Conservation (phyloP, 768 basidiomycete species). For the Serendipita indica region DNA sequence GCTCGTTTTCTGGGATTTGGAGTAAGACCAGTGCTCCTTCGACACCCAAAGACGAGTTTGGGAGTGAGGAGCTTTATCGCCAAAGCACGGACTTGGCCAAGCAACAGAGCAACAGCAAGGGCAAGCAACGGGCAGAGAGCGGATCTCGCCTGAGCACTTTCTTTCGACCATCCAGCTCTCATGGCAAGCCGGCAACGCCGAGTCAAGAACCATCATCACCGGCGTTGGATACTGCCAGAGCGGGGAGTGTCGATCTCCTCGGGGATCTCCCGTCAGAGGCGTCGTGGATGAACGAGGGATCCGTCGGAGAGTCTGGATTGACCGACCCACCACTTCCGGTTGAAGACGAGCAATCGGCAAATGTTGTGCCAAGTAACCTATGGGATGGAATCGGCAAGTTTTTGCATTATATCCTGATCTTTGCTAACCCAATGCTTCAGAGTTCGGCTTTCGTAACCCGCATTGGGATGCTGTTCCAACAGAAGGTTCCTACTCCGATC, state of each 20-base stretch:
- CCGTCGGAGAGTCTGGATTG: no score
- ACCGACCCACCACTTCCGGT: neutral
- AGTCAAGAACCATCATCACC: no score
- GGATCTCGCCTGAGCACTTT: neutral
- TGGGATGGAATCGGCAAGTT: constrained; percentile 1
- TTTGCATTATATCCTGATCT: neutral
- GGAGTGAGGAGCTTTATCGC: neutral
- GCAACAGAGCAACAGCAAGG: neutral
- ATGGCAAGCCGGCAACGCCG: no score
- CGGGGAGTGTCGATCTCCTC: no score
- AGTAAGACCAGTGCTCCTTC: neutral
- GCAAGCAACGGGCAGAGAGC: neutral
- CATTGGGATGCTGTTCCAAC: neutral
- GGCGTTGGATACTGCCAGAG: no score
- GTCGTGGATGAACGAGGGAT: no score
- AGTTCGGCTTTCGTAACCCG: neutral
- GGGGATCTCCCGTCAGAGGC: no score
- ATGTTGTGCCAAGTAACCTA: no score
- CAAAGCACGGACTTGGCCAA: neutral
- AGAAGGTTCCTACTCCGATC: neutral
- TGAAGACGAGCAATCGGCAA: neutral
- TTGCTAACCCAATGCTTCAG: neutral
- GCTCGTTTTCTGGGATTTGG: neutral
- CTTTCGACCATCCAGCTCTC: neutral
- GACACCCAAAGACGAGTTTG: neutral